phyloP scores from a whole-genome alignment of 352 stramenopile species.

The Pythium vanterpoolii region DNA sequence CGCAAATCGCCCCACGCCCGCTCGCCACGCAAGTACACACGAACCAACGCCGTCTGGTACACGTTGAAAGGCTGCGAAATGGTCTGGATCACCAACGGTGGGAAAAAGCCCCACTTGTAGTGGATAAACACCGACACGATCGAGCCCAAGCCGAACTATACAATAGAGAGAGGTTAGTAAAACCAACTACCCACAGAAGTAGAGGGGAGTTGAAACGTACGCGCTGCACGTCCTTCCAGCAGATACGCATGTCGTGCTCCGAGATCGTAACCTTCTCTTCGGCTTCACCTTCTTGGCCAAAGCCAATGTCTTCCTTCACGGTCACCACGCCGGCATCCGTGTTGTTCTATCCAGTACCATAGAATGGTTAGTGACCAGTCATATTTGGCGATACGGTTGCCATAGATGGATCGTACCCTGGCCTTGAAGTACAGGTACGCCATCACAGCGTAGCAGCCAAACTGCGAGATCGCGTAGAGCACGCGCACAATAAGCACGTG shows the following conservation, averaged over 20 bases:
- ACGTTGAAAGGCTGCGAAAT: constrained; percentile 80
- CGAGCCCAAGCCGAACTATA: constrained; percentile 60
- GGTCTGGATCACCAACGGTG: constrained; percentile 75
- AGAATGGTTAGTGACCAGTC: too few relatives aligned
- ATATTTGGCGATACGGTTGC: neutral
- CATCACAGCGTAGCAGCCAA: constrained; percentile 61
- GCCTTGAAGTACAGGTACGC: constrained; percentile 61
- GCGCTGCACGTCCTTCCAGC: constrained; percentile 67
- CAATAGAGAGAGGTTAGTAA: neutral
- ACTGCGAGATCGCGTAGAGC: constrained; percentile 61
- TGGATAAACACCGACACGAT: constrained; percentile 67
- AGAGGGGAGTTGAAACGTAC: constrained; percentile 27
- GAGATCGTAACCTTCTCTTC: constrained; percentile 81
- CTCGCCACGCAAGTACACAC: constrained; percentile 57
- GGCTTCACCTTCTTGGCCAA: constrained; percentile 65
- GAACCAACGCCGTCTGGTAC: constrained; percentile 58
- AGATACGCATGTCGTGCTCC: constrained; percentile 77
- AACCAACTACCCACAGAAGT: neutral
- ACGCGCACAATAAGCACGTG: constrained; percentile 51
- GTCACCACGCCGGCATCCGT: constrained; percentile 64
- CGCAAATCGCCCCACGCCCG: constrained; percentile 74
- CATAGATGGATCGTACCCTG: constrained; percentile 23
- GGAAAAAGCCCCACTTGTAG: constrained; percentile 81
- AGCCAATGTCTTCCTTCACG: constrained; percentile 77
- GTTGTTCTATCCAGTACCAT: too few relatives aligned